These are phyloP conservation scores for Heritiera fomes DNA, from an alignment of 345 rosid genomes.

Conservation along the genomic window DNA sequence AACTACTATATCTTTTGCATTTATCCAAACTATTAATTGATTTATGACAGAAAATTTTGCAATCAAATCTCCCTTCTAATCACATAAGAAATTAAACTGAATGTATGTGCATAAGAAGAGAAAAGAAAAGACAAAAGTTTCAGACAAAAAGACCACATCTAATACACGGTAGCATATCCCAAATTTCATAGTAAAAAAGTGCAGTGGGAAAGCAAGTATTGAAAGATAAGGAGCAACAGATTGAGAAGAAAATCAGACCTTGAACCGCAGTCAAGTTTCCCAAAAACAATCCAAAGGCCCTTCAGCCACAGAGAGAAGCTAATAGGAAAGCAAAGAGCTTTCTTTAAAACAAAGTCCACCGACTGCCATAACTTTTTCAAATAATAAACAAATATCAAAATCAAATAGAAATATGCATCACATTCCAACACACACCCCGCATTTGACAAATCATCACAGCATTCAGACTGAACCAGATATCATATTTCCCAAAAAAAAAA, in stretches of 20 bases:
- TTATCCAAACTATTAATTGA: not conserved
- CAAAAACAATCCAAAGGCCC: not conserved
- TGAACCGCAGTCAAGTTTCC: conserved; percentile 17
- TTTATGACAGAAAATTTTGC: not conserved
- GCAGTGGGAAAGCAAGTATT: not conserved
- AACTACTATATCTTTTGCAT: not conserved
- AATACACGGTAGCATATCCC: not conserved
- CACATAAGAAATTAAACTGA: not conserved
- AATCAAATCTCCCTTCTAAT: conserved; percentile 10
- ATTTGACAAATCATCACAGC: conserved; percentile 22
- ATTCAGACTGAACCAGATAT: not conserved
- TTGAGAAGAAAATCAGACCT: conserved; percentile 9
- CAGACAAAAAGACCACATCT: not conserved
- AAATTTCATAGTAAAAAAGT: not conserved
- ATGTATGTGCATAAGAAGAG: not conserved
- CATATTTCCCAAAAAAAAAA: not conserved
- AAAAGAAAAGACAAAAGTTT: too few species aligned
- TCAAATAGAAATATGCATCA: conserved; percentile 17
- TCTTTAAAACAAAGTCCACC: conserved; percentile 29
- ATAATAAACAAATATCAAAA: conserved; percentile 21
- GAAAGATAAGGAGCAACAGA: conserved; percentile 4
- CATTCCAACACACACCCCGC: conserved; percentile 18
- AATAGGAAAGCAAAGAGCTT: conserved; percentile 21
- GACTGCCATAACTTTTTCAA: conserved; percentile 30
- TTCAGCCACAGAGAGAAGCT: conserved; percentile 22